Evolutionary conservation across 2,329 filamentous ascomycete genomes (phyloP), one percentile per base, ranked within the genome.

Genomic region (Diplodia corticola): DNA sequence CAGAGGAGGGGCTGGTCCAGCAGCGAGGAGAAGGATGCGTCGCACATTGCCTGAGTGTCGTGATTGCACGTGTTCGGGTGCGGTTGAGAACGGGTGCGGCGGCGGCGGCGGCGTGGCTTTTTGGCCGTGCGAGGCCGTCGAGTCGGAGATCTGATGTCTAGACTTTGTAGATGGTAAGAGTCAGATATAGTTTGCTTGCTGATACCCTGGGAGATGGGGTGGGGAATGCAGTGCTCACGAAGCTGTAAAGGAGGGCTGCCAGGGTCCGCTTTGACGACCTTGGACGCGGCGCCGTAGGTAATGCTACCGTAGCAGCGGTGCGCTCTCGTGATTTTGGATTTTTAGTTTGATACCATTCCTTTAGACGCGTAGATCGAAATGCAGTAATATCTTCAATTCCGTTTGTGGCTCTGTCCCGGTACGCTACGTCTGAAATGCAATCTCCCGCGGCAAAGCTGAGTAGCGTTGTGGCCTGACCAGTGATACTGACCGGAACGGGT

Each of bases 191-290:
- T 17, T 28, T 28, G 22, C 54, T 44, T 59, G 54, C 12, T 46
- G 22, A 48, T 59, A 59, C 54, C 54, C 54, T n/a, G n/a, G n/a
- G n/a, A 22, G 54, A 46, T 17, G 37, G 46, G 54, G 35, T 28
- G n/a, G 37, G 15, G 28, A 9, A 5, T 59, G 54, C 54, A 26
- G 37, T 20, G 22, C 15, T 24, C 15, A 20, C 28, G 9, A 15
- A 46, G 24, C 30, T 33, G 51, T n/a, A 24, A 5, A 10, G 28
- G 33, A 22, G 28, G 7, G 51, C 12, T 13, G 5, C 12, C 48
- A 7, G 20, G 22, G 6, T 13, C 48, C 15, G 15, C 22, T 50
- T 26, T 17, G 22, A 13, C 20, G 24, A 13, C 13, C 2, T 15
- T 15, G 13, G 48, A 17, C 12, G 13, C 13, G 6, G 15, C 15